These are phyloP conservation scores for Coemansia sp. DNA, from an alignment of 192 early-diverging fungal genomes.

Conservation along the genomic window DNA sequence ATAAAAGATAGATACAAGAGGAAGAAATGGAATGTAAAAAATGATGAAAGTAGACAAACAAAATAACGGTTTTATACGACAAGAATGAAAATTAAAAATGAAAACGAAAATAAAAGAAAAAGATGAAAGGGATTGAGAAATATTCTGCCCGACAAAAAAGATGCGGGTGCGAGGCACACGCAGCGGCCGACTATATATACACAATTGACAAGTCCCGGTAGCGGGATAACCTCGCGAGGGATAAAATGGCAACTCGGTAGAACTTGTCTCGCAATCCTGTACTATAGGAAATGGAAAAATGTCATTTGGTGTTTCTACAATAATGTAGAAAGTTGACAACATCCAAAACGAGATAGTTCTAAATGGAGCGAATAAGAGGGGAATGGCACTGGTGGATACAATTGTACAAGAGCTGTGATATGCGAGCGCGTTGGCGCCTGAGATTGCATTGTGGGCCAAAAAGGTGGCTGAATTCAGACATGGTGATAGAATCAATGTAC, in stretches of 20 bases:
- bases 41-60: not conserved
- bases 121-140: not conserved
- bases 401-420: not conserved
- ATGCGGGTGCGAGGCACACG: too few relatives aligned
- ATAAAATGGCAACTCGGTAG: slow-evolving; percentile 10
- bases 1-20: not conserved
- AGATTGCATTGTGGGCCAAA: not conserved
- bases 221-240: not conserved
- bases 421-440: not conserved
- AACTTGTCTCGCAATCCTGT: not conserved
- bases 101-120: slow-evolving; percentile 2
- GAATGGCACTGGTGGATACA: not conserved
- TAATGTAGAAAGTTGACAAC: slow-evolving; percentile 5
- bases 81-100: not conserved
- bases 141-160: not conserved
- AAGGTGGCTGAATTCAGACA: not conserved
- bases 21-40: not conserved
- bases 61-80: not conserved
- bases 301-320: slow-evolving; percentile 14
- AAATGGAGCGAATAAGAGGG: not conserved
- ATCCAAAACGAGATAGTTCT: not conserved
- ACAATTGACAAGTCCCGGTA: slow-evolving; percentile 1
- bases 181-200: slow-evolving; percentile 3
- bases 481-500: not conserved
- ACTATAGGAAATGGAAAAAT: not conserved